Conservation (phyloP, 768 basidiomycete genomes). For the Sarcodon sp. region DNA sequence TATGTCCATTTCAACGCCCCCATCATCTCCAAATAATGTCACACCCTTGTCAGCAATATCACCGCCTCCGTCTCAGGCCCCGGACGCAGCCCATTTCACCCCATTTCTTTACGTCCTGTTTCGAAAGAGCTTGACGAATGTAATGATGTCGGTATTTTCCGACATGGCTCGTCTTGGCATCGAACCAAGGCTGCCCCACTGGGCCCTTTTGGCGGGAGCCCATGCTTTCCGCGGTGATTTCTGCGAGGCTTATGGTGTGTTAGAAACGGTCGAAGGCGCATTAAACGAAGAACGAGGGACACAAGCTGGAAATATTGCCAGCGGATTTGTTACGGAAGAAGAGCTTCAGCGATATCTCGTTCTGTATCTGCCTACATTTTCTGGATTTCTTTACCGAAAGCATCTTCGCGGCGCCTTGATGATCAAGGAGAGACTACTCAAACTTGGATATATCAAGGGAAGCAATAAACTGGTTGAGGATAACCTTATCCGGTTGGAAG, state of each 20-base stretch:
- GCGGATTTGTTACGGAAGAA: neutral
- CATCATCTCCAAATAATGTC: neutral
- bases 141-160: constrained; percentile 11
- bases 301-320: neutral
- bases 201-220: constrained; percentile 33
- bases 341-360: neutral
- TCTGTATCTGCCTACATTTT: neutral
- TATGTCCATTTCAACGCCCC: neutral
- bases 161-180: constrained; percentile 41
- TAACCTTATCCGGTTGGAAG: too few species aligned
- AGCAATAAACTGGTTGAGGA: too few species aligned
- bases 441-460: neutral
- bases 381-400: neutral
- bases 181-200: constrained; percentile 30
- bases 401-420: neutral
- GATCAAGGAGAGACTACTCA: neutral
- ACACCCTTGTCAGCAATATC: neutral
- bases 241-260: neutral
- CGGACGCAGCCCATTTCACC: constrained; percentile 31
- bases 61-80: constrained; percentile 1
- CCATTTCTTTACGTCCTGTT: constrained; percentile 37
- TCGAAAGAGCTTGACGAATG: neutral
- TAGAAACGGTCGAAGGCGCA: constrained; percentile 5
- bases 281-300: neutral
- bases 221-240: constrained; percentile 28